Base-by-base conservation (phyloP, 345 rosid species). In the Sonneratia caseolaris region DNA sequence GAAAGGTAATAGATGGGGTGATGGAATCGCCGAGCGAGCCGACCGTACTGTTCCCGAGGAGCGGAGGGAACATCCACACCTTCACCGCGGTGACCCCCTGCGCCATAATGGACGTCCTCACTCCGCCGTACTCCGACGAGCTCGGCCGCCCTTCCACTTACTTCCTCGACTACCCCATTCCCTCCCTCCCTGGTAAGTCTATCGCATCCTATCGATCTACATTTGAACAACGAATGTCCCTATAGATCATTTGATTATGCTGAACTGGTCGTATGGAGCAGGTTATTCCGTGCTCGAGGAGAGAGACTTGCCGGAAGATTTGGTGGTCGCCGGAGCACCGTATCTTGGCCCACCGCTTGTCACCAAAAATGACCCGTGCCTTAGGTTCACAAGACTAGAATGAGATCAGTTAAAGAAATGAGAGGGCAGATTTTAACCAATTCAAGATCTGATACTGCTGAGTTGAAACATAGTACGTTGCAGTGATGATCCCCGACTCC, bases 61-160 rank as follows among this genome's bases (percentile, higher is more conserved):
- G 82, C 21, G 86, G 86, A 14, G 89, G 85, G 57, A 85, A 85
- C 76, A 83, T 81, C 42, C 89, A 85, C 71, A 70, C 68, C 13
- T 85, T 85, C 81, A 78, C 81, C 2, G 85, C 89, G 9, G 66
- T 80, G 74, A 83, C 86, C 15, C 86, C 89, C 0, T 85, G 84
- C 76, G 89, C 89, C 2, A 76, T 83, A 42, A 59, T 85, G 66
- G 89, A 85, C 57, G 82, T 85, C 37, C 64, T 83, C 36, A 76
- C 84, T 71, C 89, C 89, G 10, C 89, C 89, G 0, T 85, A 85
- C 74, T 81, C 86, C 27, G 76, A 78, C 68, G 80, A 83, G 42
- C 72, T 64, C 11, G 84, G 79, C 18, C 77, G 86, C 70, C 84
- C 79, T 62, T 81, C 77, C 76, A 76, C 86, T 42, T 85, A 83